These are phyloP conservation scores for Penicillium olsonii DNA, from an alignment of 2,329 filamentous ascomycete species.

Conservation along the genomic window DNA sequence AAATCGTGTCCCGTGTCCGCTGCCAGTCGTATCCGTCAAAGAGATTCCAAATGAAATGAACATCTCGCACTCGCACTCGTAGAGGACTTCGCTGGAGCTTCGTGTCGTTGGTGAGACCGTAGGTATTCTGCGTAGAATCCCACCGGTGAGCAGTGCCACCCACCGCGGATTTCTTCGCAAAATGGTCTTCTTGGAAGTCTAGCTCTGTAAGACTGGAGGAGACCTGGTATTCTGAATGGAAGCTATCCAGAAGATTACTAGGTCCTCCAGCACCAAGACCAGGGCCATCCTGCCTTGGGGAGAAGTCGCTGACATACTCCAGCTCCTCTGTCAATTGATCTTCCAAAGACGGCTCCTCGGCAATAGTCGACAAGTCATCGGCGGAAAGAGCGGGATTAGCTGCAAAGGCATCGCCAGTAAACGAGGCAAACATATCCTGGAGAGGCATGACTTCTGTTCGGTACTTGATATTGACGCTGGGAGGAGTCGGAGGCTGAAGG, in stretches of 20 bases:
- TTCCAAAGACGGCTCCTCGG: constrained; percentile 41
- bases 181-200: constrained; percentile 76
- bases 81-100: constrained; percentile 70
- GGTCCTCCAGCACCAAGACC: constrained; percentile 45
- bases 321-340: constrained; percentile 43
- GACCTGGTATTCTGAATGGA: constrained; percentile 56
- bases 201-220: constrained; percentile 63
- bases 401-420: constrained; percentile 80
- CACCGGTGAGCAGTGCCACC: constrained; percentile 73
- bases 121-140: constrained; percentile 76
- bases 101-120: constrained; percentile 64
- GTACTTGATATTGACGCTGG: constrained; percentile 81
- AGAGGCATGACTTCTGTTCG: constrained; percentile 83
- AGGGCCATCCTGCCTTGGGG: constrained; percentile 45
- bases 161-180: constrained; percentile 62
- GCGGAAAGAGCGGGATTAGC: constrained; percentile 29
- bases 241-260: constrained; percentile 50
- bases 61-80: constrained; percentile 75
- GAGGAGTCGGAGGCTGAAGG: constrained; percentile 78
- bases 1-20: constrained; percentile 80
- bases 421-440: constrained; percentile 83
- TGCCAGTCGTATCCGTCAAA: constrained; percentile 98
- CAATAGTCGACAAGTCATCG: constrained; percentile 50
- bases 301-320: constrained; percentile 59
- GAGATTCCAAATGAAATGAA: constrained; percentile 95